A percentile compares a stretch with the other conserved stretches of the same genome.
These are phyloP conservation scores for Coccomyxa sp. DNA, from an alignment of 139 green algal genomes.

Conservation along the genomic window DNA sequence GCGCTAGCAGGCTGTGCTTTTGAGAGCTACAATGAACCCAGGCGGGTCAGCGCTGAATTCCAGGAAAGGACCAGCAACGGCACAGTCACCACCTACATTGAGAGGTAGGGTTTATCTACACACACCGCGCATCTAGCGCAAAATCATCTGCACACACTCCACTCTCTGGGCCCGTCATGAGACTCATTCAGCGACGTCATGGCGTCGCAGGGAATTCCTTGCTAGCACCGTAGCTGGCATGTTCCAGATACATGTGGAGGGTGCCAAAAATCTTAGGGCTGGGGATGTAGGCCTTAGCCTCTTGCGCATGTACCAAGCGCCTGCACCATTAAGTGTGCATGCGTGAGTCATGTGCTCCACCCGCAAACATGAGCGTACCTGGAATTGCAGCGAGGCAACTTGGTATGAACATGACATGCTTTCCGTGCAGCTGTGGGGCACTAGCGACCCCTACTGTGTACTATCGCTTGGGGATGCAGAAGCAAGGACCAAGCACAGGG, in stretches of 20 bases:
- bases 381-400: neutral
- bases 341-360: too few species aligned
- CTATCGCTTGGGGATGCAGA: slow-evolving; percentile 21
- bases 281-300: neutral
- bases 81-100: slow-evolving; percentile 36
- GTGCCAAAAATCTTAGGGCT: neutral
- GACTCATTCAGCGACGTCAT: neutral
- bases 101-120: slow-evolving; percentile 26
- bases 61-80: slow-evolving; percentile 23
- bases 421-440: slow-evolving; percentile 24
- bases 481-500: slow-evolving; percentile 17
- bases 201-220: neutral
- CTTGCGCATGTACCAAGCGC: neutral
- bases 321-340: too few species aligned
- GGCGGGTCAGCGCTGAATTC: slow-evolving; percentile 19
- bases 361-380: neutral
- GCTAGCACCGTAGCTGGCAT: neutral
- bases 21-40: slow-evolving; percentile 49
- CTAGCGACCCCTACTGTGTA: slow-evolving; percentile 51
- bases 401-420: neutral
- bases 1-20: slow-evolving; percentile 55
- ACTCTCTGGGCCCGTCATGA: neutral
- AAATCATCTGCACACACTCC: neutral
- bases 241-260: neutral
- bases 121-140: neutral